Evolutionary conservation across 1,284 basidiomycete species (phyloP), one percentile per base, ranked within the genome.

Genomic region (Volvariella surrecta): DNA sequence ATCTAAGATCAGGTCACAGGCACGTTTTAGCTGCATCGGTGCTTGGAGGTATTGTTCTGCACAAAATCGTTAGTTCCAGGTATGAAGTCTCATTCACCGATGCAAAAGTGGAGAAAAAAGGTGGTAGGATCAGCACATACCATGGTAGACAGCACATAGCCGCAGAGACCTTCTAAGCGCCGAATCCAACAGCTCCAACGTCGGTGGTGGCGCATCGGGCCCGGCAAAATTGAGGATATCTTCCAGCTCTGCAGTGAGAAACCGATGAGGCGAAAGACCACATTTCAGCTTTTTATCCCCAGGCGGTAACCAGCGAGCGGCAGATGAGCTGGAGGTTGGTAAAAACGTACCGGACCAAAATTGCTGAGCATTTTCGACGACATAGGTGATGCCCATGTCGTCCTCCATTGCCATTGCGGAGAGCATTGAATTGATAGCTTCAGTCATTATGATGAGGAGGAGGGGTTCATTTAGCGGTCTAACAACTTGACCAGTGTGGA

Each of bases 121-220:
- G 10, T 32, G 32, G 22, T 24, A 34, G 37, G 32, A 37, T 42
- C 31, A 43, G 40, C 39, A 70, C 81, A 55, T 56, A 86, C 91
- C 87, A 60, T 94, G 91, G 62, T 92, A 93, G 22, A 79, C 75
- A 13, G 86, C 75, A 53, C 87, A 88, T 37, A 95, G 71, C 2
- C 78, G 73, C 47, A 92, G 65, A 60, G 83, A 94, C 53, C 84
- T 76, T 50, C 78, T 67, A 38, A 96, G 60, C 0, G 88, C 77
- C 24, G 79, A 74, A 60, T 96, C 92, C 10, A 96, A 72, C 50
- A 80, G 69, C 4, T 73, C 74, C 8, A 96, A 69, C 0, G 81
- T 85, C 7, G 80, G 70, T 1, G 67, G 55, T 20, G 65, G 70
- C 47, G 79, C 73, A 32, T 72, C 72, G 1, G 83, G 77, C 6